These are phyloP conservation scores for Phialocephala subalpina DNA, from an alignment of 2,329 filamentous ascomycete genomes.

Conservation along the genomic window DNA sequence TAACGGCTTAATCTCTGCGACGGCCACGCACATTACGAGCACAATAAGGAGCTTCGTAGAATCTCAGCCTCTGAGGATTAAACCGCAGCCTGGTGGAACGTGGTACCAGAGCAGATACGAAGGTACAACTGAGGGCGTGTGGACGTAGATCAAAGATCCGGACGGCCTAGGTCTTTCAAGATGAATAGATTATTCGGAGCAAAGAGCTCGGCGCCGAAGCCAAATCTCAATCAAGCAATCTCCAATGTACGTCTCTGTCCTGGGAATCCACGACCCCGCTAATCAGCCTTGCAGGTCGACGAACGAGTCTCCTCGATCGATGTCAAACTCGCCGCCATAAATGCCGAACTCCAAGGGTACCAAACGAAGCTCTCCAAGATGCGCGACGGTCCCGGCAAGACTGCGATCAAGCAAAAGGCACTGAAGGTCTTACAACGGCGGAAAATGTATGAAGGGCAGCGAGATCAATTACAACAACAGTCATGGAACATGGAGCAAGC, in stretches of 20 bases:
- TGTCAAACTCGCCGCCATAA: conserved; percentile 92
- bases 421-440: conserved; percentile 92
- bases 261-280: conserved; percentile 29
- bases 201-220: conserved; percentile 87
- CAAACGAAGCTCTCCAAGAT: conserved; percentile 88
- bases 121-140: neutral
- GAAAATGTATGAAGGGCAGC: conserved; percentile 93
- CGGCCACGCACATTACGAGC: neutral
- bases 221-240: conserved; percentile 85
- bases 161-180: conserved; percentile 36
- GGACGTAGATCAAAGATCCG: neutral
- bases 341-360: conserved; percentile 88
- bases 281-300: conserved; percentile 65
- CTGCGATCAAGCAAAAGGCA: conserved; percentile 90
- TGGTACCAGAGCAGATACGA: neutral
- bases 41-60: conserved; percentile 1
- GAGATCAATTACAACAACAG: conserved; percentile 92
- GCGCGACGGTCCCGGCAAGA: conserved; percentile 95
- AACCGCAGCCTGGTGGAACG: neutral
- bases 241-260: conserved; percentile 65
- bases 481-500: conserved; percentile 99
- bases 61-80: neutral
- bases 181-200: conserved; percentile 98
- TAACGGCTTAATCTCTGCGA: neutral
- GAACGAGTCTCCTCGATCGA: conserved; percentile 85